A percentile compares a stretch with the other conserved stretches of the same genome.
These are phyloP conservation scores for Zygoascus ofunaensis DNA, from an alignment of 805 yeast species.

Conservation along the genomic window DNA sequence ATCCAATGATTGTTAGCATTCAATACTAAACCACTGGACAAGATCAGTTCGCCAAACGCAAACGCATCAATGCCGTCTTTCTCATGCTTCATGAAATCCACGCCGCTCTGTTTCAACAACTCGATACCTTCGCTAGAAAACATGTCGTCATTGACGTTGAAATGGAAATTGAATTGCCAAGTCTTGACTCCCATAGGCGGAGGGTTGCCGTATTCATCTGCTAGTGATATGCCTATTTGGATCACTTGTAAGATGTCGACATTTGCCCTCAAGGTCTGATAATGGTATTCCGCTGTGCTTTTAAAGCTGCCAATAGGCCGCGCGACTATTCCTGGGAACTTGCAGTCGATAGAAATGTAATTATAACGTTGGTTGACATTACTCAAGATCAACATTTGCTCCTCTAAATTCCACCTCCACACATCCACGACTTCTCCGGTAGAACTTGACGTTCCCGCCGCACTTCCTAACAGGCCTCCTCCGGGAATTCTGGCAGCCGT, in stretches of 20 bases:
- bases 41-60: conserved; percentile 75
- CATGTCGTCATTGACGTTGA: conserved; percentile 71
- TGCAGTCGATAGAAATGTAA: conserved; percentile 58
- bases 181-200: conserved; percentile 60
- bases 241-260: conserved; percentile 79
- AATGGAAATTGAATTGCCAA: conserved; percentile 95
- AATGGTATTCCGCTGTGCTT: conserved; percentile 85
- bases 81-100: conserved; percentile 68
- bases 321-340: conserved; percentile 92
- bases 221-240: conserved; percentile 73
- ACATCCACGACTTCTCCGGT: conserved; percentile 28
- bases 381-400: conserved; percentile 32
- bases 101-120: conserved; percentile 68
- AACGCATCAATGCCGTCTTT: conserved; percentile 68
- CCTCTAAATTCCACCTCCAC: conserved; percentile 35
- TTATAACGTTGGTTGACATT: conserved; percentile 31
- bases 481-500: not conserved
- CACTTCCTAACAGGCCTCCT: not conserved
- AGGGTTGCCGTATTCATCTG: conserved; percentile 59
- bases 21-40: conserved; percentile 76
- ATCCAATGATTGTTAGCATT: conserved; percentile 72
- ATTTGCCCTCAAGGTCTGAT: conserved; percentile 87
- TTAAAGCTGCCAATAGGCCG: conserved; percentile 92
- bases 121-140: conserved; percentile 78
- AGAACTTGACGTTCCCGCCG: conserved; percentile 10